phyloP scores from a whole-genome alignment of 208 protist genomes.

The Acanthamoeba rhysodes region DNA sequence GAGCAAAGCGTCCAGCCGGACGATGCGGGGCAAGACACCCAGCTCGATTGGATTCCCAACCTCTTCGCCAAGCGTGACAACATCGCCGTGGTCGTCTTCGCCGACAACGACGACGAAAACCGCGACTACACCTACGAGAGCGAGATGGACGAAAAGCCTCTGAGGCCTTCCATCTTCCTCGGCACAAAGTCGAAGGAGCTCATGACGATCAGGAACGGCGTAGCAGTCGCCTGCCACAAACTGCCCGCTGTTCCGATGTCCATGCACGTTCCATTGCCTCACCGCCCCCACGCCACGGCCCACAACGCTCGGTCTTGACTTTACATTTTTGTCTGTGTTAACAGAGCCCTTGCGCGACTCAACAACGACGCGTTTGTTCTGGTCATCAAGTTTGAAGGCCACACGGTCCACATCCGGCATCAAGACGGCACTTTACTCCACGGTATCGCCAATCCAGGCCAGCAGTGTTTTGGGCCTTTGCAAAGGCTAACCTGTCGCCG shows the following conservation, averaged over 20 bases:
- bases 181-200: slow-evolving; percentile 20
- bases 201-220: neutral
- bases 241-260: neutral
- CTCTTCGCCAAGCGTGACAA: neutral
- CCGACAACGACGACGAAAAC: neutral
- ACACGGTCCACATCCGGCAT: neutral
- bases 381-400: neutral
- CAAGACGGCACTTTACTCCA: slow-evolving; percentile 9
- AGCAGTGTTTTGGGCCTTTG: neutral
- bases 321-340: neutral
- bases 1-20: neutral
- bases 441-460: neutral
- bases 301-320: neutral
- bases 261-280: neutral
- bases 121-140: neutral
- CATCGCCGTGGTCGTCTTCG: neutral
- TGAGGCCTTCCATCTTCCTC: neutral
- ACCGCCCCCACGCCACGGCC: neutral
- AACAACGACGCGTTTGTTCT: slow-evolving; percentile 4
- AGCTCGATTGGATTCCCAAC: neutral
- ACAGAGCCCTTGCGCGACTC: neutral
- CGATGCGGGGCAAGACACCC: no score
- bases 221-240: neutral
- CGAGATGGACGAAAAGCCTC: neutral
- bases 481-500: neutral